phyloP scores from a whole-genome alignment of 1,284 basidiomycete genomes.

The Vanrija sp. region DNA sequence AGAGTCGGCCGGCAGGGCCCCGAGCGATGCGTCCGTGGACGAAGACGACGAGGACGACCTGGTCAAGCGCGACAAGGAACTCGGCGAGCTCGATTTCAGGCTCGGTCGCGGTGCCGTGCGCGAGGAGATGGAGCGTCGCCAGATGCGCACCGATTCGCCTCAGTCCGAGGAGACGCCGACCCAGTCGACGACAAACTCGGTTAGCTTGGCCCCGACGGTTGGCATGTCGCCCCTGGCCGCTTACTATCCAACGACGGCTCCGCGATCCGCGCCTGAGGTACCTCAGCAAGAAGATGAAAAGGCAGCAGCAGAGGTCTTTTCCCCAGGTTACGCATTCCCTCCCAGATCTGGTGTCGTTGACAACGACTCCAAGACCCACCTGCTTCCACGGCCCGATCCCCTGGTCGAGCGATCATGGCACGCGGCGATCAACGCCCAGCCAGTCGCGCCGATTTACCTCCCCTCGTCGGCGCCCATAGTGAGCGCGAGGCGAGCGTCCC shows the following conservation, averaged over 20 bases:
- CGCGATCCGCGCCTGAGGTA: background rate
- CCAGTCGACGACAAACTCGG: background rate
- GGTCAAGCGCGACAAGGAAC: constrained; percentile 32
- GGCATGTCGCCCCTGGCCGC: constrained; percentile 20
- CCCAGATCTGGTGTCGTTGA: constrained; percentile 10
- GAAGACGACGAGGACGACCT: constrained; percentile 10
- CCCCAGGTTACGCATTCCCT: constrained; percentile 33
- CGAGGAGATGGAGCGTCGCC: constrained; percentile 30
- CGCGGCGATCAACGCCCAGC: constrained; percentile 6
- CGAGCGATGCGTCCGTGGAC: background rate
- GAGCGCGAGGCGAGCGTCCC: constrained; percentile 16
- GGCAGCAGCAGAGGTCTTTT: constrained; percentile 20
- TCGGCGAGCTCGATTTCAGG: constrained; percentile 42
- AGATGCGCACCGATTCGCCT: constrained; percentile 2
- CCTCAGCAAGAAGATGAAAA: constrained; percentile 1
- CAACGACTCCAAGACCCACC: constrained; percentile 9
- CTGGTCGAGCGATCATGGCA: background rate
- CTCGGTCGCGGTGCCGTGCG: constrained; percentile 34
- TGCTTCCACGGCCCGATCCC: constrained; percentile 2
- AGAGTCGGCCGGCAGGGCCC: background rate
- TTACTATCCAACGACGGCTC: constrained; percentile 15
- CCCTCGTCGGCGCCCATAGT: too few relatives aligned
- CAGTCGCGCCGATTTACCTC: constrained; percentile 7
- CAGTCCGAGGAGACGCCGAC: constrained; percentile 3
- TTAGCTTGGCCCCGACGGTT: background rate